Conservation (phyloP, 75 land plant genomes). For the Picea sitchensis region DNA sequence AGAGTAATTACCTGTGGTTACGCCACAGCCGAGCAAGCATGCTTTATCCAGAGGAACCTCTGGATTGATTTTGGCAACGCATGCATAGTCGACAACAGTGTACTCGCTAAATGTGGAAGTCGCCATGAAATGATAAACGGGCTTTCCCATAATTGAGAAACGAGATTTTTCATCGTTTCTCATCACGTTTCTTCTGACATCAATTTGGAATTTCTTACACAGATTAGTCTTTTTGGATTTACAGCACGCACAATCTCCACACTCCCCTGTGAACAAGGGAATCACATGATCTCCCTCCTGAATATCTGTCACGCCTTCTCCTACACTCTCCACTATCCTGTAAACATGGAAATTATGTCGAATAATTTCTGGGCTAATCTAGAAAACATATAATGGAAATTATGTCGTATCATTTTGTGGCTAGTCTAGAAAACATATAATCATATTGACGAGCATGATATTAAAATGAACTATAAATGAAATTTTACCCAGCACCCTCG, state of each 20-base stretch:
- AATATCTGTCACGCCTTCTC: constrained; percentile 26
- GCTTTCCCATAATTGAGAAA: constrained; percentile 29
- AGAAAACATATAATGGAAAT: no score
- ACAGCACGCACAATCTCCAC: not conserved
- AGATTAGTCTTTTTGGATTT: constrained; percentile 53
- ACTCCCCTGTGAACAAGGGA: not conserved
- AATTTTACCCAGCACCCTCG: constrained; percentile 74
- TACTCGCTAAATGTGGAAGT: constrained; percentile 87
- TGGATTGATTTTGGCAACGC: constrained; percentile 66
- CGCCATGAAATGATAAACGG: constrained; percentile 60
- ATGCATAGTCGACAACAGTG: constrained; percentile 79
- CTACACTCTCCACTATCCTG: constrained; percentile 43
- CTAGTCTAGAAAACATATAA: no score
- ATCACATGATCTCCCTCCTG: not conserved
- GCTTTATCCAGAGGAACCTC: constrained; percentile 54
- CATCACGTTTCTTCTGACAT: constrained; percentile 33
- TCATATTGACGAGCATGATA: no score
- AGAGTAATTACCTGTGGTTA: constrained; percentile 59
- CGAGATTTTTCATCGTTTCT: constrained; percentile 37
- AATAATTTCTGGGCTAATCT: no score
- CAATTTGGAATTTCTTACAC: constrained; percentile 41
- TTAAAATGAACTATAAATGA: no score
- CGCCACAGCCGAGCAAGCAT: constrained; percentile 69
- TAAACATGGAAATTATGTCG: not conserved
- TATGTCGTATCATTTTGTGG: no score